phyloP scores from a whole-genome alignment of 805 yeast genomes.

The Trichomonascus vanleenenianus region DNA sequence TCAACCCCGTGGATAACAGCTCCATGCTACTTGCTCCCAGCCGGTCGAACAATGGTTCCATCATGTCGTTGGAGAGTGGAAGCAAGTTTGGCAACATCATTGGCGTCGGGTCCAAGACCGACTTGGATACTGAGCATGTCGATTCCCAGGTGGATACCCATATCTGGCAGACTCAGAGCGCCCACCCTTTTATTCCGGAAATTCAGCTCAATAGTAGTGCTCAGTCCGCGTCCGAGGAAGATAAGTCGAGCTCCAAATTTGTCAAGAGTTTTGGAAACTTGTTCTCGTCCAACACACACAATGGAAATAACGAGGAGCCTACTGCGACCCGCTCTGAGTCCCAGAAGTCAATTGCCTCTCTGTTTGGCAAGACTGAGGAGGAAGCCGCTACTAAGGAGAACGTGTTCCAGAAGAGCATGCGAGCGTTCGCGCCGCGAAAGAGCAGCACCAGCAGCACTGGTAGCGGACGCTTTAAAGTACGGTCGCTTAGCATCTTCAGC shows the following conservation, averaged over 20 bases:
- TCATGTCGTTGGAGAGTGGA: slow-evolving; percentile 4
- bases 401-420: slow-evolving; percentile 20
- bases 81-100: slow-evolving; percentile 1
- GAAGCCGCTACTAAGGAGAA: slow-evolving; percentile 13
- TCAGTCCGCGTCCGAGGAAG: neutral
- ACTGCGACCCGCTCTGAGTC: neutral
- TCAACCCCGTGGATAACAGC: slow-evolving; percentile 3
- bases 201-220: neutral
- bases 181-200: too few species aligned
- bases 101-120: neutral
- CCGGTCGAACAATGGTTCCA: slow-evolving; percentile 8
- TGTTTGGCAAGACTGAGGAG: slow-evolving; percentile 17
- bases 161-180: neutral
- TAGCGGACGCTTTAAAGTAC: slow-evolving; percentile 16
- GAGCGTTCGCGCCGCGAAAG: slow-evolving; percentile 14
- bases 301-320: neutral
- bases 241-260: slow-evolving; percentile 6
- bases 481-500: slow-evolving; percentile 20
- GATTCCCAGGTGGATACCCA: too few species aligned
- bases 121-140: neutral
- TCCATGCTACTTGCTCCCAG: slow-evolving; percentile 4
- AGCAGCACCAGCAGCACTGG: slow-evolving; percentile 8
- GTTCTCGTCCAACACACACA: slow-evolving; percentile 9
- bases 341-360: slow-evolving; percentile 17
- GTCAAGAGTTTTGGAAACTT: slow-evolving; percentile 16